Conservation (phyloP, 768 basidiomycete species). For the Xerocomellus intermedius region DNA sequence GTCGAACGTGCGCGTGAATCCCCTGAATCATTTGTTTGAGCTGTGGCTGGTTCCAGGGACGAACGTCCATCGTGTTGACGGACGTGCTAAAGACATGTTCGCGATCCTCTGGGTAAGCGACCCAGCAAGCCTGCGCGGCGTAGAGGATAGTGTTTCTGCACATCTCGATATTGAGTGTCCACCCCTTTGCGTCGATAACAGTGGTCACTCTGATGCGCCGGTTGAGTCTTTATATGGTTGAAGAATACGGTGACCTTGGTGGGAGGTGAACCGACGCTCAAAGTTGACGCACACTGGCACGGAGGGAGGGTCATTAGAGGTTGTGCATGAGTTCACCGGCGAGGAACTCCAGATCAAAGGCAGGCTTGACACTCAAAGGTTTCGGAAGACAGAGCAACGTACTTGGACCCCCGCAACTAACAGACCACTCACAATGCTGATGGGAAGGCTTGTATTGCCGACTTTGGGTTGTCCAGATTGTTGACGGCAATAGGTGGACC, state of each 20-base stretch:
- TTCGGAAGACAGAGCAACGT: no score
- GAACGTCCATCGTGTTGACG: conserved; percentile 1
- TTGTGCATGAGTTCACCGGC: no score
- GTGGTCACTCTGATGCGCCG: conserved; percentile 12
- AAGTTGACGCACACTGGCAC: conserved; percentile 7
- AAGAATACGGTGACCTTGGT: conserved; percentile 15
- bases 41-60: neutral
- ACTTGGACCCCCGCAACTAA: no score
- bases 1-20: neutral
- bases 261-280: conserved; percentile 13
- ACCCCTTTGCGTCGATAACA: conserved; percentile 7
- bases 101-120: conserved; percentile 20
- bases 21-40: neutral
- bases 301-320: no score
- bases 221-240: conserved; percentile 1
- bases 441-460: neutral
- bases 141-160: conserved; percentile 4
- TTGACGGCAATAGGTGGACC: neutral
- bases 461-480: conserved; percentile 8
- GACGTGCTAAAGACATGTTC: conserved; percentile 11
- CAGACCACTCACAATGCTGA: no score
- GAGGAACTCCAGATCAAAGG: no score
- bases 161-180: conserved; percentile 14
- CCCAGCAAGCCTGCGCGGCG: conserved; percentile 6
- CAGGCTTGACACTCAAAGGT: no score